These are phyloP conservation scores for Candolleomyces aberdarensis DNA, from an alignment of 768 basidiomycete species.

Conservation along the genomic window DNA sequence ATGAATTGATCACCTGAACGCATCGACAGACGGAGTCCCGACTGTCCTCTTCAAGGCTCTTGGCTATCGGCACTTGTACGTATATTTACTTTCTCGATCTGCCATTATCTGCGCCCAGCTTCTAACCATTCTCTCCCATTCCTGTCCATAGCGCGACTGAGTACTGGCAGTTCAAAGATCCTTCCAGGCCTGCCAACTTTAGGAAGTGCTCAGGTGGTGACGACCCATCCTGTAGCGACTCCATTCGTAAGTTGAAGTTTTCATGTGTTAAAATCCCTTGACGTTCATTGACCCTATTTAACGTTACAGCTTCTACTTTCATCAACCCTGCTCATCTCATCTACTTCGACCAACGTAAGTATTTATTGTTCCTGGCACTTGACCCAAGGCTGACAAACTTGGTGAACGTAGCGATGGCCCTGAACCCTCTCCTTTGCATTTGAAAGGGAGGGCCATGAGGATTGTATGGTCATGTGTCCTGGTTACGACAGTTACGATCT, in stretches of 20 bases:
- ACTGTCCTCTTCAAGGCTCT: conserved; percentile 42
- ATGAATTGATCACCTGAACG: conserved; percentile 1
- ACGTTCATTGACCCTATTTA: not conserved
- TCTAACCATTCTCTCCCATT: not conserved
- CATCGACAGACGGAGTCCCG: conserved; percentile 44
- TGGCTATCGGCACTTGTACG: conserved; percentile 49
- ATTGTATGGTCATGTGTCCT: too few species aligned
- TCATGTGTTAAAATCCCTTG: not conserved
- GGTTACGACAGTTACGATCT: too few species aligned
- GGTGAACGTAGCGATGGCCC: not conserved
- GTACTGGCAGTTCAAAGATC: conserved; percentile 50
- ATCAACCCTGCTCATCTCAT: conserved; percentile 43
- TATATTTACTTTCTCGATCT: not conserved
- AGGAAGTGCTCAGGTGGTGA: conserved; percentile 42
- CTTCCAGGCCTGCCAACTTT: conserved; percentile 34
- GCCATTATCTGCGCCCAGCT: not conserved
- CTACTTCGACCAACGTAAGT: conserved; percentile 45
- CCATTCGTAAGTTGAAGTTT: conserved; percentile 33
- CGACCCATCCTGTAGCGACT: conserved; percentile 45
- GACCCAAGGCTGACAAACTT: not conserved
- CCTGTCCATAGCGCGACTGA: conserved; percentile 15
- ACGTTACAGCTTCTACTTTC: conserved; percentile 39
- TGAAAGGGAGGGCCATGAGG: not conserved
- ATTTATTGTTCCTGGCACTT: not conserved
- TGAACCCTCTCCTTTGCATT: conserved; percentile 1